Base-by-base conservation (phyloP, 1,139 yeast genomes). In the Cylindricascospora bacillispora region DNA sequence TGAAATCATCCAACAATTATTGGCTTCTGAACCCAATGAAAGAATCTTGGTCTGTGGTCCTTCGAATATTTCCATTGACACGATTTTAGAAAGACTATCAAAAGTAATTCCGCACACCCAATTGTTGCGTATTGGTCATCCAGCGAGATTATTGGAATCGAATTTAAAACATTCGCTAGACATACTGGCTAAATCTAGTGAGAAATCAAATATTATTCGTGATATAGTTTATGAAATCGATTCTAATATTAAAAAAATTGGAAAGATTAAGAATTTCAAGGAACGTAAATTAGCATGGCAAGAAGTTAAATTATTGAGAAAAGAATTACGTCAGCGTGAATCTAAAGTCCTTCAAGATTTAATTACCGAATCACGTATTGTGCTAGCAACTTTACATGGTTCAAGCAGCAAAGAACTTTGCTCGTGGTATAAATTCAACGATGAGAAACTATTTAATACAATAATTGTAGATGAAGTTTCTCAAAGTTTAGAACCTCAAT, bases 401-500 rank as follows among this genome's bases (percentile, higher is more conserved):
- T 72, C 94, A 0, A 86, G 93, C 9, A 65, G 85, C 0, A 62
- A 73, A 44, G 85, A 78, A 30, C 55, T 83, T 6, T 62, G 67
- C 15, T 63, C 67, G 4, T 58, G 71, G 27, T 65, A 68, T 48
- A 37, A 26, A 22, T n/a, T 15, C n/a, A 7, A 16, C 5, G 25
- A 38, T 15, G 34, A 30, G 6, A 41, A 54, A 38, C 47, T 75
- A 12, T 83, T 89, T 47, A 85, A 82, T 44, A 76, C 93, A 0
- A 65, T 89, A 15, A 80, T 89, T 13, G 85, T 89, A 26, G 98
- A 89, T 54, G 98, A 89, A 54, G 95, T 89, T 0, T 83, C 95
- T 0, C 98, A 89, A 52, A 68, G 95, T 3, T 56, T 86, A 34
- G 95, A 89, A 47, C 94, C 97, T 1, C 94, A 89, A 45, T 85